Evolutionary conservation across 345 rosid species (phyloP).

Genomic region (Lepidium didymum): DNA sequence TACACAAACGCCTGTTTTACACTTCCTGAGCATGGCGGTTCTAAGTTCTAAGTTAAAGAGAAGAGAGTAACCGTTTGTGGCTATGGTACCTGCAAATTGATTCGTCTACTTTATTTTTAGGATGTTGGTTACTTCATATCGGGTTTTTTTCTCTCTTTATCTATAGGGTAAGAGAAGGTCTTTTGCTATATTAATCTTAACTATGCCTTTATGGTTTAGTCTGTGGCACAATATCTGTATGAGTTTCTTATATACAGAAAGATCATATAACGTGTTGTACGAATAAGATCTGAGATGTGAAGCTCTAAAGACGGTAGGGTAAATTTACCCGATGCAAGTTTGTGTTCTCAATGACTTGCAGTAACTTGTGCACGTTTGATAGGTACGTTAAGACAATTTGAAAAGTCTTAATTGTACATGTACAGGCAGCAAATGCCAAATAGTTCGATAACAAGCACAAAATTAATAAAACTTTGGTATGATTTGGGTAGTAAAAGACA

Average conservation of each 20-base stretch:
- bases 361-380: background rate
- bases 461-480: too few relatives aligned
- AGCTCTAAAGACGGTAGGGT: background rate
- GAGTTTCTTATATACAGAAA: background rate
- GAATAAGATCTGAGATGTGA: background rate
- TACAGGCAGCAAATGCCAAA: background rate
- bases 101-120: background rate
- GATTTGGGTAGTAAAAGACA: background rate
- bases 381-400: background rate
- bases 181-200: background rate
- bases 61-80: background rate
- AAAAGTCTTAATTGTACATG: too few relatives aligned
- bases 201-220: background rate
- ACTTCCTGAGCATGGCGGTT: background rate
- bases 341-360: background rate
- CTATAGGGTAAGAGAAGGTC: background rate
- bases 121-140: constrained; percentile 1
- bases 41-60: background rate
- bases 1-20: background rate
- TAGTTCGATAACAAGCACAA: too few relatives aligned
- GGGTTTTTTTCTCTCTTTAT: background rate
- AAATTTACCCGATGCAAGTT: background rate
- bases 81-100: background rate
- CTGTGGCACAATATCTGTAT: background rate
- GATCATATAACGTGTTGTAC: background rate